Evolutionary conservation across 2,329 filamentous ascomycete genomes (phyloP), one percentile per base, ranked within the genome.

Genomic region (Aureobasidium sp.): DNA sequence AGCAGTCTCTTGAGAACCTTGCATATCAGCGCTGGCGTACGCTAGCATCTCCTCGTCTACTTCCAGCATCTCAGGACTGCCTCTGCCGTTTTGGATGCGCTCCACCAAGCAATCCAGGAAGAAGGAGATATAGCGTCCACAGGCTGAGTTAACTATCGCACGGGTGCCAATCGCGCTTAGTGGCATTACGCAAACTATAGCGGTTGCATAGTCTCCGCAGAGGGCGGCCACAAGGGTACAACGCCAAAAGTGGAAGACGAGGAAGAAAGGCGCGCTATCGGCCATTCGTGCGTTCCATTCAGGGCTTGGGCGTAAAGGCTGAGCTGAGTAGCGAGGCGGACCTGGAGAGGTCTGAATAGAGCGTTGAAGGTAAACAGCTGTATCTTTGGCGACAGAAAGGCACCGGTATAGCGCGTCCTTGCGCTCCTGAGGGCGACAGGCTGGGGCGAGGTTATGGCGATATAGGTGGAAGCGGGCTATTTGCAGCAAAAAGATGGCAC

Each of bases 1-100:
- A 13, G 87, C 87, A 39, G 84, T 84, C 58, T 91, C 87, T 0
- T 82, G 80, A n/a, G 83, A 85, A 1, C 87, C 89, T 74, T 97
- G 93, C 69, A 95, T 80, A 74, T 97, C 94, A 0, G 87, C 89
- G 34, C 89, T 93, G 0, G 89, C 85, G 69, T 96, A 96, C 0
- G 87, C 90, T 32, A 97, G 77, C 67, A 97, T 82, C 72, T 97
- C 93, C 71, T 97, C 92, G 69, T 99, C 92, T 3, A 80, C 79
- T 50, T 85, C 82, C 1, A 84, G 70, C 48, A 74, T 71, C 37
- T 74, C 70, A 34, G 73, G 73, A 2, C 68, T 69, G 0, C 72
- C 67, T 1, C 74, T 73, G 17, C 76, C 75, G 27, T 73, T 77
- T 12, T 79, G 79, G 20, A 81, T 68, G 41, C 82, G 82, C 37